Evolutionary conservation across 2,329 filamentous ascomycete species (phyloP).

Genomic region (Beauveria sp.): DNA sequence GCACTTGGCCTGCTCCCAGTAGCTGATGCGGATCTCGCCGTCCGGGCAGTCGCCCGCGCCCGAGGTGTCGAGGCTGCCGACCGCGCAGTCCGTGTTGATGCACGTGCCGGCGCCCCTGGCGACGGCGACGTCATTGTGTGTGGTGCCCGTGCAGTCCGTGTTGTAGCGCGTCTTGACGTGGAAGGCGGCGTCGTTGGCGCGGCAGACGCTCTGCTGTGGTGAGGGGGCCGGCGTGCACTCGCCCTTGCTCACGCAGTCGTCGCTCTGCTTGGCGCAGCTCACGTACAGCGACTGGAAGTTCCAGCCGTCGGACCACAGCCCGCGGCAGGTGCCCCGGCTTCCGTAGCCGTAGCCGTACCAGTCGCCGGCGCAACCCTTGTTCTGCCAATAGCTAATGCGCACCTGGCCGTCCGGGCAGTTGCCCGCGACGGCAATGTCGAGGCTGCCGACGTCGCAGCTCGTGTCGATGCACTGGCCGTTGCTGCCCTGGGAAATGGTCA

Average conservation of each 20-base stretch:
- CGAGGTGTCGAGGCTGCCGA: neutral
- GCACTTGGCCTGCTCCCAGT: neutral
- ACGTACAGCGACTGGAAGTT: constrained; percentile 2
- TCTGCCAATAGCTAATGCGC: constrained; percentile 8
- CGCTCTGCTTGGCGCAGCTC: constrained; percentile 2
- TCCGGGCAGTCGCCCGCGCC: neutral
- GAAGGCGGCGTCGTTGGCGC: no score
- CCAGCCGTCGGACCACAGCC: constrained; percentile 3
- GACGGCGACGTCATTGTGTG: neutral
- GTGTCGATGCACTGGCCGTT: constrained; percentile 1
- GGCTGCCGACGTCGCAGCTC: neutral
- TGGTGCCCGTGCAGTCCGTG: no score
- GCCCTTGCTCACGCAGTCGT: neutral
- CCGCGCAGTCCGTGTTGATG: neutral
- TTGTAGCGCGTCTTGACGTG: no score
- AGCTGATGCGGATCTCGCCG: neutral
- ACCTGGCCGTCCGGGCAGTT: constrained; percentile 7
- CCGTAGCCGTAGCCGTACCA: constrained; percentile 10
- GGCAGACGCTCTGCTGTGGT: no score
- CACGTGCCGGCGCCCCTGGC: neutral
- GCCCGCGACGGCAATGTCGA: neutral
- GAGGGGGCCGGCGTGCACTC: neutral
- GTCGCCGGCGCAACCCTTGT: neutral
- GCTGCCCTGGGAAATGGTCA: neutral
- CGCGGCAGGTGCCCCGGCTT: constrained; percentile 1